A percentile compares a stretch with the other conserved stretches of the same genome.
phyloP scores from a whole-genome alignment of 495 filamentous ascomycete species.

The Neurospora terricola region DNA sequence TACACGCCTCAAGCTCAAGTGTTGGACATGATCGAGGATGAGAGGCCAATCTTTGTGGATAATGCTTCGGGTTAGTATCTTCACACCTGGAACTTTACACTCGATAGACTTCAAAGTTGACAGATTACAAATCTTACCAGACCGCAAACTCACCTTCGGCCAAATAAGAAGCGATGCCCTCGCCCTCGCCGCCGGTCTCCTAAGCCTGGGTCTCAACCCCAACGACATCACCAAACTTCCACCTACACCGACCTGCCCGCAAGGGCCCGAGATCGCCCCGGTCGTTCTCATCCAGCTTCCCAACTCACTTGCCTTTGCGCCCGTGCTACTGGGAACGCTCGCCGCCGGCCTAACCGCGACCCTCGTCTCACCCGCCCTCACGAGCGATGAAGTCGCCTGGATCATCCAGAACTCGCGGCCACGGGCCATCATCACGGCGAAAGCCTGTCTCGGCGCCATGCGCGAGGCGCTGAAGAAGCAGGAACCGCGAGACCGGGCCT shows the following conservation, averaged over 20 bases:
- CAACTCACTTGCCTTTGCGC: conserved; percentile 21
- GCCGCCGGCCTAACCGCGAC: conserved; percentile 24
- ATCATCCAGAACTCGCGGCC: conserved; percentile 24
- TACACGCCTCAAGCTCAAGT: conserved; percentile 14
- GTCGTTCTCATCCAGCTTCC: conserved; percentile 27
- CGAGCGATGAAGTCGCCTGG: conserved; percentile 25
- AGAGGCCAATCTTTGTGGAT: conserved; percentile 21
- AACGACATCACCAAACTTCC: conserved; percentile 18
- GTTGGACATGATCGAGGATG: conserved; percentile 12
- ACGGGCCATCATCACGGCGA: conserved; percentile 22
- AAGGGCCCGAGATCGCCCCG: conserved; percentile 22
- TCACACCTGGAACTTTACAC: background rate
- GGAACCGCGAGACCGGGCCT: conserved; percentile 4
- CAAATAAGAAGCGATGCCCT: conserved; percentile 17
- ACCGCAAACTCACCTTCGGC: conserved; percentile 17
- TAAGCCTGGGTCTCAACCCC: conserved; percentile 15
- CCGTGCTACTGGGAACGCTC: conserved; percentile 17
- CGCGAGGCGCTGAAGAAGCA: conserved; percentile 14
- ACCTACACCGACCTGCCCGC: conserved; percentile 18
- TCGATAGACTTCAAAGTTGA: background rate
- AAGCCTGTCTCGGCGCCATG: conserved; percentile 20
- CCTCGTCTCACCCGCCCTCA: conserved; percentile 24
- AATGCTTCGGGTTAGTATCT: conserved; percentile 14
- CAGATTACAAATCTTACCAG: background rate
- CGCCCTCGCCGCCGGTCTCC: conserved; percentile 13